Base-by-base conservation (phyloP, 2,329 filamentous ascomycete genomes). In the Neofusicoccum kwambonambiense region DNA sequence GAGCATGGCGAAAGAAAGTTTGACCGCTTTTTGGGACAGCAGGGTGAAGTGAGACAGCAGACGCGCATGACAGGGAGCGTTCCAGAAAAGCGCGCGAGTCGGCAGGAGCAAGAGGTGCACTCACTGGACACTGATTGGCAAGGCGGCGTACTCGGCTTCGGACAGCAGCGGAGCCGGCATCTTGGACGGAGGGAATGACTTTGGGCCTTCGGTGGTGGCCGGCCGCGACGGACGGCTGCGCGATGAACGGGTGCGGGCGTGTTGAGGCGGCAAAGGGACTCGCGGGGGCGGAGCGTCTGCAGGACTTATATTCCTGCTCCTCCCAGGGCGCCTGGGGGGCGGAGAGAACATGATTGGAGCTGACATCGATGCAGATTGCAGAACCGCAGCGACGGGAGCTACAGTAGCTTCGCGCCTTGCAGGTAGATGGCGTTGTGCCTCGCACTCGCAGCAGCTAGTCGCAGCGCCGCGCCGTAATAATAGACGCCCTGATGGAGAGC, bases 51-150 rank as follows among this genome's bases (percentile, higher is more conserved):
- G 71, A 68, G 69, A 69, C 66, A 66, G 67, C 69, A 66, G 67
- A 31, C 27, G 27, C 27, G 27, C 27, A 31, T 31, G 27, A 31
- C 27, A 66, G 67, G 67, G 65, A 42, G 64, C 56, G 56, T 60
- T 60, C 41, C 27, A 60, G 15, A 31, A 34, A 22, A 19, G 39
- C 66, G 67, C 37, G 27, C 65, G 68, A n/a, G 47, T 15, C 22
- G 47, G 47, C 27, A 22, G 47, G 37, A 57, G 39, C 42, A 19
- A 47, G 56, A 42, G 66, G 50, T 63, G 9, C 58, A 78, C 78
- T 71, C 75, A 81, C 80, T 79, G 77, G 58, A 82, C 74, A 64
- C 78, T 77, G 68, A 72, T 61, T 19, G 80, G 80, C 67, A 82
- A 72, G 41, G 75, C 70, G 57, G 77, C 75, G 70, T 76, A 81